These are phyloP conservation scores for Tilletiaria anomala DNA, from an alignment of 1,284 basidiomycete genomes.

Conservation along the genomic window DNA sequence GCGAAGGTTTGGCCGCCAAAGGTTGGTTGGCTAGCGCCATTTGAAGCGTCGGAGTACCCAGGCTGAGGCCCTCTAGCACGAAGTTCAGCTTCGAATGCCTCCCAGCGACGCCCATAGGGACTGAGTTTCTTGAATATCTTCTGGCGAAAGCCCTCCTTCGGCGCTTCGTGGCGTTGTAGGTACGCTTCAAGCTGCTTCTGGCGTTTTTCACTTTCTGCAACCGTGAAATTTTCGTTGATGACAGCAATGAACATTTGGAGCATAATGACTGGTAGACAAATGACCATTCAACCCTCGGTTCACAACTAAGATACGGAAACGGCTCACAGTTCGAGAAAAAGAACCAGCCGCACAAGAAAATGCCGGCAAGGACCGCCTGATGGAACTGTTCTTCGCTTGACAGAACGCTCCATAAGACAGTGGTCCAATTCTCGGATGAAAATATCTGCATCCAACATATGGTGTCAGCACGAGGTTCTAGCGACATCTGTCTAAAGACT, in stretches of 20 bases:
- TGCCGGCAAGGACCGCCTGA: conserved; percentile 58
- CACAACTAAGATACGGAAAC: no score
- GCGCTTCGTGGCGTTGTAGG: conserved; percentile 41
- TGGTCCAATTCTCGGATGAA: conserved; percentile 89
- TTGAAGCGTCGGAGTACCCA: no score
- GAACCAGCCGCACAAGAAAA: conserved; percentile 76
- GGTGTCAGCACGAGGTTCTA: conserved; percentile 1
- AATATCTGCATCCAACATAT: conserved; percentile 51
- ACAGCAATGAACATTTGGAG: conserved; percentile 96
- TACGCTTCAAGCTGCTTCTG: conserved; percentile 59
- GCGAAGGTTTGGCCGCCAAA: background rate
- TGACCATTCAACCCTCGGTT: no score
- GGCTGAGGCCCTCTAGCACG: no score
- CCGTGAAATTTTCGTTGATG: conserved; percentile 90
- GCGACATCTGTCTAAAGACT: conserved; percentile 2
- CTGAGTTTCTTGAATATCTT: conserved; percentile 45
- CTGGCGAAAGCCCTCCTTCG: no score
- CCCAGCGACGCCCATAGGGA: conserved; percentile 60
- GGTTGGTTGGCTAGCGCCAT: no score
- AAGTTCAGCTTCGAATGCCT: background rate
- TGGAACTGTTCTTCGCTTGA: conserved; percentile 52
- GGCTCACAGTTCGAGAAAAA: conserved; percentile 76
- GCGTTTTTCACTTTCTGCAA: conserved; percentile 81
- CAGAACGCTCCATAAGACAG: conserved; percentile 57
- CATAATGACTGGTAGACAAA: conserved; percentile 53